Percentiles rank a stretch among this genome's conserved stretches.
These are phyloP conservation scores for Teunomyces barrocoloradensis DNA, from an alignment of 805 yeast genomes.

Conservation along the genomic window DNA sequence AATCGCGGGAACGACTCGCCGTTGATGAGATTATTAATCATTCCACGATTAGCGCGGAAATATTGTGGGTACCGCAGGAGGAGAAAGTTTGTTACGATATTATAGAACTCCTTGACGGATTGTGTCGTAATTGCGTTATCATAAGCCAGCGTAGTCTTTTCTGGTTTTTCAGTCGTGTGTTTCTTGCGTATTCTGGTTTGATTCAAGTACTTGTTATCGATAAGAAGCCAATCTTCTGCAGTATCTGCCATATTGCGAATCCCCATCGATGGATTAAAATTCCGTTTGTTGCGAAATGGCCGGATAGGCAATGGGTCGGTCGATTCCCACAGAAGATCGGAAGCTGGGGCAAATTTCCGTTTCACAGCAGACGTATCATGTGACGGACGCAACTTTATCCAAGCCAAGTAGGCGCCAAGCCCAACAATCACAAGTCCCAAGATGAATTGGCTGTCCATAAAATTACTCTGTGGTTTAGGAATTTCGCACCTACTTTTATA, in stretches of 20 bases:
- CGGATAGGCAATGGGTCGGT: slow-evolving; percentile 37
- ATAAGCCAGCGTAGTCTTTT: slow-evolving; percentile 29
- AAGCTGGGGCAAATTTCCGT: not conserved
- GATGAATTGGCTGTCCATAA: not conserved
- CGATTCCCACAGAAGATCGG: slow-evolving; percentile 42
- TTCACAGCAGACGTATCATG: not conserved
- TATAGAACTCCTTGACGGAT: slow-evolving; percentile 53
- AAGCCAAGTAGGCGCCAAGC: not conserved
- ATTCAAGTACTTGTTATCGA: slow-evolving; percentile 58
- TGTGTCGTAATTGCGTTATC: slow-evolving; percentile 17
- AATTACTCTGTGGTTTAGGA: not conserved
- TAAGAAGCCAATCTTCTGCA: slow-evolving; percentile 54
- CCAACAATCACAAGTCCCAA: not conserved
- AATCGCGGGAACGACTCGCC: slow-evolving; percentile 28
- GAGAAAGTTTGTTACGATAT: slow-evolving; percentile 38
- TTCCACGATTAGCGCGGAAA: slow-evolving; percentile 32
- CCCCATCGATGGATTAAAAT: slow-evolving; percentile 36
- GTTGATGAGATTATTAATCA: slow-evolving; percentile 39
- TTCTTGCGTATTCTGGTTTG: slow-evolving; percentile 40
- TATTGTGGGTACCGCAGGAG: slow-evolving; percentile 51
- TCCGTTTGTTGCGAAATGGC: slow-evolving; percentile 36
- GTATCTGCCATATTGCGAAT: slow-evolving; percentile 26
- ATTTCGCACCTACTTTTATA: not conserved
- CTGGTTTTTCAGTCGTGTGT: slow-evolving; percentile 27
- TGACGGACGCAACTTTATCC: not conserved